Percentiles rank a stretch among this genome's conserved stretches.
These are phyloP conservation scores for Gyrodon lividus DNA, from an alignment of 768 basidiomycete genomes.

Conservation along the genomic window DNA sequence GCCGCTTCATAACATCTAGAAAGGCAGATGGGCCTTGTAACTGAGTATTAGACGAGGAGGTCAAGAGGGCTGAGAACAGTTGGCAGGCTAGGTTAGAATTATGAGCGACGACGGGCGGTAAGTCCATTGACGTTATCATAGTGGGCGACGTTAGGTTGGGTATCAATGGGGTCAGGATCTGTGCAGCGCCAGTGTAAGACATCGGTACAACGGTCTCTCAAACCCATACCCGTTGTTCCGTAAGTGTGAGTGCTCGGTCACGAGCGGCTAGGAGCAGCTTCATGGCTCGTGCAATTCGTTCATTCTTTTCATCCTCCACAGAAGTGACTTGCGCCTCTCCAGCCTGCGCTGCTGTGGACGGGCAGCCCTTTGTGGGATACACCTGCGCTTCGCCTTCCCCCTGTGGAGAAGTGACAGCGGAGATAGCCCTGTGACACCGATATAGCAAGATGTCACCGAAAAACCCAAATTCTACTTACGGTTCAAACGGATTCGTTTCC, in stretches of 20 bases:
- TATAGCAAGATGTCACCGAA: conserved; percentile 16
- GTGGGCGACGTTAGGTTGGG: conserved; percentile 42
- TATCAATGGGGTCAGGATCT: conserved; percentile 55
- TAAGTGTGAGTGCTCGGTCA: conserved; percentile 68
- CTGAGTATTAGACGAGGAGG: conserved; percentile 31
- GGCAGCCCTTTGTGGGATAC: conserved; percentile 1
- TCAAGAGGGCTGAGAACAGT: conserved; percentile 58
- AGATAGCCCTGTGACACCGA: conserved; percentile 15
- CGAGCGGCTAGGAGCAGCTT: conserved; percentile 67
- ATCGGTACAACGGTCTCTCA: neutral
- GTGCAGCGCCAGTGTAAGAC: conserved; percentile 1
- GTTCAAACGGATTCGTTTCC: conserved; percentile 43
- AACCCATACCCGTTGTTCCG: conserved; percentile 64
- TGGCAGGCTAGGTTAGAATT: conserved; percentile 73
- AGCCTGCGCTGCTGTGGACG: conserved; percentile 1
- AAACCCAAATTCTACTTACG: conserved; percentile 33
- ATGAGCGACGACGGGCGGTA: conserved; percentile 61
- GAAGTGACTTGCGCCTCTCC: conserved; percentile 30
- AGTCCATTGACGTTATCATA: conserved; percentile 66
- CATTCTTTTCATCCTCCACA: conserved; percentile 58
- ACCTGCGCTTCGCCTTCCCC: conserved; percentile 2
- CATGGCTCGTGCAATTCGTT: conserved; percentile 61
- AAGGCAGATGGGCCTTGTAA: conserved; percentile 45
- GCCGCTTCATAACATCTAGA: conserved; percentile 59
- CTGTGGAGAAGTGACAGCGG: conserved; percentile 7